A percentile compares a stretch with the other conserved stretches of the same genome.
These are phyloP conservation scores for Stygiomarasmius scandens DNA, from an alignment of 1,284 basidiomycete species.

Conservation along the genomic window DNA sequence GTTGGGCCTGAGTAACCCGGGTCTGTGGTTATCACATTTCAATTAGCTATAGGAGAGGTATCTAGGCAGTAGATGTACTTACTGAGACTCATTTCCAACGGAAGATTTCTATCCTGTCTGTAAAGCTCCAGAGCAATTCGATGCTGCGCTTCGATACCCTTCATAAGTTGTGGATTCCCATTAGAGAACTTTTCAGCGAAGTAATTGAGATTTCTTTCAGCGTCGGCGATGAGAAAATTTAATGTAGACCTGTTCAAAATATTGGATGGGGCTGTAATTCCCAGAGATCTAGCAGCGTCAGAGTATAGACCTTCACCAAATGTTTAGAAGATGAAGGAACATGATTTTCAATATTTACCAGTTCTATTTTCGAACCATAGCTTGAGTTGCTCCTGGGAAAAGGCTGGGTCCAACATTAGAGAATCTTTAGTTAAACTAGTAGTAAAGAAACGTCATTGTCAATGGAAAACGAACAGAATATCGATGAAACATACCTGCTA, in stretches of 20 bases:
- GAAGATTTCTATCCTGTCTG: constrained; percentile 23
- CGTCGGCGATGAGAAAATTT: constrained; percentile 19
- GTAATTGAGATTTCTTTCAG: constrained; percentile 21
- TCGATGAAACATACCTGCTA: constrained; percentile 19
- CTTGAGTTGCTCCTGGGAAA: constrained; percentile 24
- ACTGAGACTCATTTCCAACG: constrained; percentile 28
- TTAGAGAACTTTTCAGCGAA: constrained; percentile 32
- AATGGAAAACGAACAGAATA: neutral
- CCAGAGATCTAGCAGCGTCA: constrained; percentile 28
- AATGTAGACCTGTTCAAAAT: constrained; percentile 24
- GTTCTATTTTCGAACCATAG: constrained; percentile 32
- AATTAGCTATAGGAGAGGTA: too few relatives aligned
- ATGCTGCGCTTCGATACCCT: constrained; percentile 33
- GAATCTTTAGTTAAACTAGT: constrained; percentile 30
- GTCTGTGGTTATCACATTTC: too few relatives aligned
- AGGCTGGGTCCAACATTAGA: constrained; percentile 23
- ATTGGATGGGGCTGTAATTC: constrained; percentile 28
- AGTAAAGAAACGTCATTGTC: neutral
- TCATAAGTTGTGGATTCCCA: constrained; percentile 29
- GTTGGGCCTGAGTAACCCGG: constrained; percentile 34
- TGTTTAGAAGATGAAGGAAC: neutral
- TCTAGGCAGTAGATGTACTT: constrained; percentile 20
- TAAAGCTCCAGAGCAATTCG: constrained; percentile 26
- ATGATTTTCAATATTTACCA: constrained; percentile 16
- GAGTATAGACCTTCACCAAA: constrained; percentile 26